Evolutionary conservation across 495 filamentous ascomycete genomes (phyloP), one percentile per base, ranked within the genome.

Genomic region (Penicillium bialowiezense): DNA sequence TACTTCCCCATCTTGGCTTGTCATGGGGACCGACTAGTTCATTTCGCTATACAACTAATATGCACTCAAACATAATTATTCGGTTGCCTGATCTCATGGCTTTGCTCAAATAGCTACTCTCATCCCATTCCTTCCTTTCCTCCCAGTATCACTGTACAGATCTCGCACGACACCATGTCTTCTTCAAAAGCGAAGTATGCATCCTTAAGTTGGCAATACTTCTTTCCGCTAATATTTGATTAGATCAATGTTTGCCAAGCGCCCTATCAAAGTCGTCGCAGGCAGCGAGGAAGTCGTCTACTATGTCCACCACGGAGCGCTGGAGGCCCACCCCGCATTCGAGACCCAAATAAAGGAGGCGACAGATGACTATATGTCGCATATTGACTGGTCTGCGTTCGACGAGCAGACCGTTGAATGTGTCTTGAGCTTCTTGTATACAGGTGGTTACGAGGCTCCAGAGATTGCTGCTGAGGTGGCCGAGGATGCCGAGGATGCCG

Each of bases 331-430:
- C 36, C 41, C 42, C 20, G 18, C 41, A 39, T 52, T 52, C 5
- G 26, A 52, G 8, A 31, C 39, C 12, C 31, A 41, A 18, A 6
- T 51, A 6, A 41, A 44, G 12, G 39, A 7, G 2, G 12, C 19
- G 12, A 37, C 32, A 7, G 26, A 39, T 26, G 18, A 44, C 10
- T 45, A 20, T 20, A 20, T 36, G 8, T 12, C 19, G 1, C 18
- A 13, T 8, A 19, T 56, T 20, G 49, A 52, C 17, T 56, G 47
- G 53, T 26, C 12, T 12, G 36, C 19, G 10, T 56, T 52, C 18
- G 36, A 52, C 3, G 43, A 56, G 37, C 42, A 56, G 15, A 56
- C 47, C 3, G 18, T 56, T 3, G 42, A 56, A 43, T 56, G 53
- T 19, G 41, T 41, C 14, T 28, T 56, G 44, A 20, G 19, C 19